phyloP scores from a whole-genome alignment of 306 rosid genomes.

The Arachis stenosperma region DNA sequence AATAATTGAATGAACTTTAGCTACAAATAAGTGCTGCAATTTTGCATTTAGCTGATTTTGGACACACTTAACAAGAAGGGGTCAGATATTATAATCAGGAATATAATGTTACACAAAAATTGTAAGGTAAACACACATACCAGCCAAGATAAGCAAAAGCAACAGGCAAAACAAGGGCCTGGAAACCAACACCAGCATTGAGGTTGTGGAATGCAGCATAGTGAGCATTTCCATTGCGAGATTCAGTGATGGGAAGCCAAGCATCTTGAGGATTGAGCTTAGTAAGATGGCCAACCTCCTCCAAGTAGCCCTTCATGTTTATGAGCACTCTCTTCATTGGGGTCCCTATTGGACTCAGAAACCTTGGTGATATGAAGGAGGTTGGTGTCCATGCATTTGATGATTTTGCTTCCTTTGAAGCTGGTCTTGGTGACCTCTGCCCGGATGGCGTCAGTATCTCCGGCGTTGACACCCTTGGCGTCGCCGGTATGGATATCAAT shows the following conservation, averaged over 20 bases:
- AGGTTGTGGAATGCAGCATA: constrained; percentile 98
- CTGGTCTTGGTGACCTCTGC: constrained; percentile 85
- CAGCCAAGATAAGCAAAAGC: constrained; percentile 98
- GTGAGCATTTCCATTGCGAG: constrained; percentile 97
- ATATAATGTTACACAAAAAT: not conserved
- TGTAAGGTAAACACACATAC: constrained; percentile 38
- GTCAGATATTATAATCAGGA: not conserved
- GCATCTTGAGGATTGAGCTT: constrained; percentile 98
- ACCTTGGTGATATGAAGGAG: constrained; percentile 95
- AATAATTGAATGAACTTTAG: not conserved
- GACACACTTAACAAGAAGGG: not conserved
- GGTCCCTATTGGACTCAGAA: constrained; percentile 94
- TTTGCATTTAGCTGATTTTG: constrained; percentile 9
- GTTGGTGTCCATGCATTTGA: constrained; percentile 97
- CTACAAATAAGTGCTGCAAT: not conserved
- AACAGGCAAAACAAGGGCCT: constrained; percentile 89
- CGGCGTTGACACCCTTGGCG: constrained; percentile 93
- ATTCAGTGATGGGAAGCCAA: constrained; percentile 99
- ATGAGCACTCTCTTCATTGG: constrained; percentile 94
- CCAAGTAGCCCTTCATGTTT: constrained; percentile 95
- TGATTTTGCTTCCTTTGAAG: constrained; percentile 81
- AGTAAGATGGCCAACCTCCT: constrained; percentile 94
- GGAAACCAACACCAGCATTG: constrained; percentile 97
- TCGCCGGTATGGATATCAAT: constrained; percentile 92
- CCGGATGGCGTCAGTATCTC: constrained; percentile 89